These are phyloP conservation scores for Imleria badia DNA, from an alignment of 768 basidiomycete species.

Conservation along the genomic window DNA sequence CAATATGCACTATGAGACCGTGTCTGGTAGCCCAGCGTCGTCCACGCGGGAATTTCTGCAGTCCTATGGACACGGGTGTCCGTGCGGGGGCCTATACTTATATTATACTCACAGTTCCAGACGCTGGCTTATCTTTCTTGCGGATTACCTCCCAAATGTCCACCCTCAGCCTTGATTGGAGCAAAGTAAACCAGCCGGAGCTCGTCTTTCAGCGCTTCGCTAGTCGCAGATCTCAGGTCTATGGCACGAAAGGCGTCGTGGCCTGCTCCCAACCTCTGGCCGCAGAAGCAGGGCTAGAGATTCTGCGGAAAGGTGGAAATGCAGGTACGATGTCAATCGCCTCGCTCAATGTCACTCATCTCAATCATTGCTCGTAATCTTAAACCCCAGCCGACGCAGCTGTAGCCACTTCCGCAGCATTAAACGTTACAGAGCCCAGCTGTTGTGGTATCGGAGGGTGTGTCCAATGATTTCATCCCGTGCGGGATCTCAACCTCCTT, in stretches of 20 bases:
- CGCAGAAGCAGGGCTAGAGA: conserved; percentile 87
- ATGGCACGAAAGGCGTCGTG: conserved; percentile 84
- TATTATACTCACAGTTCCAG: not conserved
- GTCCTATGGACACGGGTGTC: conserved; percentile 4
- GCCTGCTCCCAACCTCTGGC: conserved; percentile 91
- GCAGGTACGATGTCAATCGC: conserved; percentile 62
- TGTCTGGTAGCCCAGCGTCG: not conserved
- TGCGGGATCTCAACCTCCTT: conserved; percentile 11
- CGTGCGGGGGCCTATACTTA: not conserved
- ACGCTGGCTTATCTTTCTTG: not conserved
- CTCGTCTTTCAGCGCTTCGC: conserved; percentile 68
- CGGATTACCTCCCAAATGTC: conserved; percentile 20
- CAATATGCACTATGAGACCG: too few species aligned
- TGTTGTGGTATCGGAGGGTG: conserved; percentile 93
- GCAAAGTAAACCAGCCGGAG: conserved; percentile 66
- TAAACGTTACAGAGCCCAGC: conserved; percentile 90
- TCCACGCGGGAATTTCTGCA: not conserved
- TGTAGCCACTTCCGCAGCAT: conserved; percentile 86
- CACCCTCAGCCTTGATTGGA: conserved; percentile 47
- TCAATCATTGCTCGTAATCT: not conserved
- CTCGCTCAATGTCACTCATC: not conserved
- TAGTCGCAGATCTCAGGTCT: conserved; percentile 84
- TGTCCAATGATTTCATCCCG: conserved; percentile 15
- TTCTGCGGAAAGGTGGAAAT: conserved; percentile 91
- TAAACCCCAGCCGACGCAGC: conserved; percentile 76